phyloP scores from a whole-genome alignment of 2,329 filamentous ascomycete species.

The Epichloe amarillans region DNA sequence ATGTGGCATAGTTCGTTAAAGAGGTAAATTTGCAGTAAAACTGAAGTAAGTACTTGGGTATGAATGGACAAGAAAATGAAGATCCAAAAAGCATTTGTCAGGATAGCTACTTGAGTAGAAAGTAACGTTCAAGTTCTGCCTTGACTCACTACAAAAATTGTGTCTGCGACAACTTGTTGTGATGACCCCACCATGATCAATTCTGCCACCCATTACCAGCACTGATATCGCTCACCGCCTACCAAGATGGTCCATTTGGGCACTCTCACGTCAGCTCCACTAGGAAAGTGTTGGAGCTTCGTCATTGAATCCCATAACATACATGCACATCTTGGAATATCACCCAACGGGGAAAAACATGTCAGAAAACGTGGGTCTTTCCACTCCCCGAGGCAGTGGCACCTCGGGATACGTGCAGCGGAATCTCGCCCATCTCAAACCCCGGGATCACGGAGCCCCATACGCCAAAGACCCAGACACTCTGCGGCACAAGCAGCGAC shows the following conservation, averaged over 20 bases:
- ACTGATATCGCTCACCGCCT: slow-evolving; percentile 11
- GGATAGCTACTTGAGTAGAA: background rate
- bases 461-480: slow-evolving; percentile 60
- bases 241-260: background rate
- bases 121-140: background rate
- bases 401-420: slow-evolving; percentile 97
- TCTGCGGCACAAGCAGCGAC: slow-evolving; percentile 61
- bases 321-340: background rate
- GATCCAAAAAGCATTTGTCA: background rate
- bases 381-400: slow-evolving; percentile 84
- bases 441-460: slow-evolving; percentile 66
- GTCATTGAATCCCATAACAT: background rate
- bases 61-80: background rate
- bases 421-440: slow-evolving; percentile 78
- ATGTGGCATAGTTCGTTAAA: slow-evolving; percentile 20
- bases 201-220: slow-evolving; percentile 14
- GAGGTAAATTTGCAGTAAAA: background rate
- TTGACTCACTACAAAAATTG: background rate
- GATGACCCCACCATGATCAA: slow-evolving; percentile 12
- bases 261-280: background rate
- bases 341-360: slow-evolving; percentile 31
- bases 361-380: slow-evolving; percentile 95
- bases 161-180: background rate
- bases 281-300: background rate
- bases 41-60: background rate